Evolutionary conservation across 768 basidiomycete species (phyloP), one percentile per base, ranked within the genome.

Genomic region (Fibroporia radiculosa): DNA sequence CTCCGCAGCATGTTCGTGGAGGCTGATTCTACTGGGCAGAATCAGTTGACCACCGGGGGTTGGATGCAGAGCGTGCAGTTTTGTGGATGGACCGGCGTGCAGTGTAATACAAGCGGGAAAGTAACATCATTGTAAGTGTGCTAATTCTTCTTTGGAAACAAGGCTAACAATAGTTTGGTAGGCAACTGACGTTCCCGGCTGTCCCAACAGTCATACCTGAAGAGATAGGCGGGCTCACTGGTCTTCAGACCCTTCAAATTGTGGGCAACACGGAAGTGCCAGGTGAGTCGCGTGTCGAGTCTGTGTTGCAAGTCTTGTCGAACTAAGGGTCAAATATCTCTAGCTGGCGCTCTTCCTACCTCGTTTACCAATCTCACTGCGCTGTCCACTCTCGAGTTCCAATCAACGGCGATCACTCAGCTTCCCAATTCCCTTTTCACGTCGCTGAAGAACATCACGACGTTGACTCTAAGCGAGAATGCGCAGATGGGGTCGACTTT

Each of bases 41-140:
- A 62, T 1, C 58, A 54, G 1, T 62, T 76, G 7, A 61, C 64
- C 38, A 67, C 65, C 18, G 65, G 64, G 1, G 67, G 66, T 5
- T 76, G 74, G 74, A 61, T 65, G 37, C 66, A 69, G 48, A 67
- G 74, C 40, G 51, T 66, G 29, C 60, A 63, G 39, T 71, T 71
- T 48, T 75, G 74, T 49, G 57, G 64, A 1, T 76, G 74, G 74
- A 58, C 49, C 6, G 75, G 75, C 2, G 67, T 76, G 3, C 54
- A 50, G 23, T 76, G 74, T 48, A 65, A 69, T 52, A 54, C 60
- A 4, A 57, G 61, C 19, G 73, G 72, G 3, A 52, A 57, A 23
- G 65, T 75, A 3, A 56, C 62, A 13, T 65, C 65, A 6, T 46
- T 76, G 73, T 74, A 32, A 51, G 73, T 65, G 12, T 35, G 19